Percentiles rank a stretch among this genome's conserved stretches.
phyloP scores from a whole-genome alignment of 2,329 filamentous ascomycete species.

The Thielaviopsis musarum region DNA sequence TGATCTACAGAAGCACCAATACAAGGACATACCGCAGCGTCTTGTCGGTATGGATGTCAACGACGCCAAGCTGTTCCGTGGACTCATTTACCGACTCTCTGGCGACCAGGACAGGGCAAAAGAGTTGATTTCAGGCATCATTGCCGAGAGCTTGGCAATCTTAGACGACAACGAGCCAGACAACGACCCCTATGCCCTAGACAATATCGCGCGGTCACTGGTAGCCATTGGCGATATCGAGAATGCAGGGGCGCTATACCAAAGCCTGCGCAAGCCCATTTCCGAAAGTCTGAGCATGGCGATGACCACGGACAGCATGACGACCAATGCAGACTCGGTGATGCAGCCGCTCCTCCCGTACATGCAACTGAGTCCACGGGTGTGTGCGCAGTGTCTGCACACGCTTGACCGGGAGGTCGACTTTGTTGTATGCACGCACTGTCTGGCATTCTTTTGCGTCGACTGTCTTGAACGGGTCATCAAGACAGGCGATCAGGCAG shows the following conservation, averaged over 20 bases:
- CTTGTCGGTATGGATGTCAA: conserved; percentile 27
- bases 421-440: conserved; percentile 22
- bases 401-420: conserved; percentile 19
- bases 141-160: conserved; percentile 23
- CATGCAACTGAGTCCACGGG: conserved; percentile 20
- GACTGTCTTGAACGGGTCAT: conserved; percentile 19
- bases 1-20: conserved; percentile 23
- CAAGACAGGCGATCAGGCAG: not conserved
- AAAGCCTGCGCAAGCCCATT: conserved; percentile 21
- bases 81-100: conserved; percentile 22
- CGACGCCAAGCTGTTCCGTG: conserved; percentile 24
- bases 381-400: conserved; percentile 24
- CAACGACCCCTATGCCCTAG: conserved; percentile 26
- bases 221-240: conserved; percentile 22
- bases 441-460: conserved; percentile 24
- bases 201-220: conserved; percentile 24
- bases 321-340: conserved; percentile 13
- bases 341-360: conserved; percentile 23
- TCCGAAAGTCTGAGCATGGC: conserved; percentile 19
- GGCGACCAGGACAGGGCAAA: conserved; percentile 17
- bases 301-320: conserved; percentile 16
- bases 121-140: conserved; percentile 18
- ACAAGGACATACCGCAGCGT: conserved; percentile 23
- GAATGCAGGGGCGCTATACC: conserved; percentile 22
- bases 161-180: conserved; percentile 24